Evolutionary conservation across 495 filamentous ascomycete genomes (phyloP).

Genomic region (Bacidia rubella): DNA sequence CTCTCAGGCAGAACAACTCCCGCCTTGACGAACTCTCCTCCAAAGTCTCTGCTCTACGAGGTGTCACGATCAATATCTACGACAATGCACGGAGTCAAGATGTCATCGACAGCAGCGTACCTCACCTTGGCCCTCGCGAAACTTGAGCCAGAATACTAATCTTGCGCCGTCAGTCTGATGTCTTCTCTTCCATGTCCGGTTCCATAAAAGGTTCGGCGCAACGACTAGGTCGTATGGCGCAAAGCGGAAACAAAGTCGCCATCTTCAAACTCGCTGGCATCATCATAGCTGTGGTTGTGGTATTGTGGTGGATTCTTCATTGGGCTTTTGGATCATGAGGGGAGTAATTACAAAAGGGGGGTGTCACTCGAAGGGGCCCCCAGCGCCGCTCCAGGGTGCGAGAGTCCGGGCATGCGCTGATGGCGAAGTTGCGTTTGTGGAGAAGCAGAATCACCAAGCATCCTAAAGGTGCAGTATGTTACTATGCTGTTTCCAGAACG

Average conservation of each 20-base stretch:
- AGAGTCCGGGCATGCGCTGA: too few relatives aligned
- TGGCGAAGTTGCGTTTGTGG: too few relatives aligned
- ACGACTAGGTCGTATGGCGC: slow-evolving; percentile 85
- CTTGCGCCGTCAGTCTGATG: slow-evolving; percentile 34
- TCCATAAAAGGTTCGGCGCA: slow-evolving; percentile 70
- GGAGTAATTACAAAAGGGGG: slow-evolving; percentile 3
- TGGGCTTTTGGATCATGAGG: slow-evolving; percentile 40
- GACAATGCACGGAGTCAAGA: slow-evolving; percentile 80
- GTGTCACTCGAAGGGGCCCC: too few relatives aligned
- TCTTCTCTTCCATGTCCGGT: slow-evolving; percentile 44
- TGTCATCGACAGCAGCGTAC: slow-evolving; percentile 73
- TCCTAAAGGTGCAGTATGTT: too few relatives aligned
- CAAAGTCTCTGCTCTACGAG: slow-evolving; percentile 83
- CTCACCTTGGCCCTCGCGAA: slow-evolving; percentile 14
- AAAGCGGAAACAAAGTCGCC: slow-evolving; percentile 77
- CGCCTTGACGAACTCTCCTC: slow-evolving; percentile 79
- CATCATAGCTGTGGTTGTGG: slow-evolving; percentile 55
- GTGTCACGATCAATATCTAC: slow-evolving; percentile 98
- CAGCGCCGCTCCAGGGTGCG: too few relatives aligned
- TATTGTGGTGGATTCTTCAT: slow-evolving; percentile 58
- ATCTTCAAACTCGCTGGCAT: slow-evolving; percentile 82
- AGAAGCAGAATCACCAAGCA: too few relatives aligned
- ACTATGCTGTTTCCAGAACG: too few relatives aligned
- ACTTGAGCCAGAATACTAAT: background rate
- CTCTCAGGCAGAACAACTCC: slow-evolving; percentile 73